phyloP scores from a whole-genome alignment of 345 rosid genomes.

The Euphorbia peplus region DNA sequence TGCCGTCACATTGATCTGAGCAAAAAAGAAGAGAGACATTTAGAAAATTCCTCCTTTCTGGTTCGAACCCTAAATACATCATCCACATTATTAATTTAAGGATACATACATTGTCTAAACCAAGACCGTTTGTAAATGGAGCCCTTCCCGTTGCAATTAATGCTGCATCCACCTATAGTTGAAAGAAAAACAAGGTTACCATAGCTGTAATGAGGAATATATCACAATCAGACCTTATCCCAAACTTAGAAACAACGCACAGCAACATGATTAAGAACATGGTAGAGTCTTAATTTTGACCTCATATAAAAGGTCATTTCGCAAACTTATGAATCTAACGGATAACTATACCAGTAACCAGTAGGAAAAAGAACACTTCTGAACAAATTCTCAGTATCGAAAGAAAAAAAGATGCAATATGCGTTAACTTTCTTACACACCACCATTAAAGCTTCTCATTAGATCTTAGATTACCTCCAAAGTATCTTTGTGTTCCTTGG shows the following conservation, averaged over 20 bases:
- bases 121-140: constrained; percentile 95
- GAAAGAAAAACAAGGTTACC: constrained; percentile 14
- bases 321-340: too few species aligned
- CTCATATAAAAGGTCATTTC: not conserved
- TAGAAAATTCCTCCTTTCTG: constrained; percentile 5
- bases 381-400: too few species aligned
- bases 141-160: constrained; percentile 99
- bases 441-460: not conserved
- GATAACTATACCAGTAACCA: too few species aligned
- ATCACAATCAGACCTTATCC: constrained; percentile 1
- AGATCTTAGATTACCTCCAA: constrained; percentile 62
- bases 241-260: not conserved
- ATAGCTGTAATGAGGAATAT: not conserved
- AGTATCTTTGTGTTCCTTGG: constrained; percentile 78
- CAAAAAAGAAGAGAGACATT: not conserved
- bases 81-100: constrained; percentile 12
- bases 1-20: constrained; percentile 81
- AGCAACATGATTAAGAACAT: not conserved
- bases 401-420: not conserved
- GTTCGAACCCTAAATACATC: not conserved
- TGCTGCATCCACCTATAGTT: constrained; percentile 87
- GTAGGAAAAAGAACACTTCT: too few species aligned
- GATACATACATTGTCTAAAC: constrained; percentile 77
- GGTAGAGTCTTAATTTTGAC: not conserved
- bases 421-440: not conserved